Evolutionary conservation across 805 yeast genomes (phyloP).

Genomic region (Saccharomyces jurei): DNA sequence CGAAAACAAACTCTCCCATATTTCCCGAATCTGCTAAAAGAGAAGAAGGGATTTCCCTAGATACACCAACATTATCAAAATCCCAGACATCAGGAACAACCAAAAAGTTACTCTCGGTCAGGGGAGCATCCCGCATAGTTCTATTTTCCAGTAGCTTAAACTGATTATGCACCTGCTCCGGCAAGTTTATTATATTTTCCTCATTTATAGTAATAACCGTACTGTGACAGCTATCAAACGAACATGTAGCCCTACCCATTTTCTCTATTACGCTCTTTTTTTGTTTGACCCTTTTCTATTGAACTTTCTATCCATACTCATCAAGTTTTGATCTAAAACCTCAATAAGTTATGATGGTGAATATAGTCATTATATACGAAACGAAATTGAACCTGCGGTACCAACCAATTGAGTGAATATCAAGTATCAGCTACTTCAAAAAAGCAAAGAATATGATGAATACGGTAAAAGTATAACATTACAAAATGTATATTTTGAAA

Average conservation of each 20-base stretch:
- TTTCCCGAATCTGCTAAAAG: slow-evolving; percentile 8
- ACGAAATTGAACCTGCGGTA: not conserved
- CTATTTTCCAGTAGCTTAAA: slow-evolving; percentile 17
- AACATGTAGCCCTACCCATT: slow-evolving; percentile 20
- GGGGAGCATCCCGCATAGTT: not conserved
- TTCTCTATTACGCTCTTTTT: not conserved
- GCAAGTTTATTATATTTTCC: slow-evolving; percentile 5
- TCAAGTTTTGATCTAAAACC: not conserved
- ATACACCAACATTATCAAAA: slow-evolving; percentile 73
- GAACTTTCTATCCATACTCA: not conserved
- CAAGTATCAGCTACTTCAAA: not conserved
- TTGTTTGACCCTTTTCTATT: not conserved
- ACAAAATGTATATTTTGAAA: not conserved
- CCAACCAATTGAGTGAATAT: not conserved
- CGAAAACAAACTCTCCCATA: slow-evolving; percentile 12
- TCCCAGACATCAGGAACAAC: slow-evolving; percentile 60
- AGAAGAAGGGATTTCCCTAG: slow-evolving; percentile 32
- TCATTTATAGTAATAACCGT: slow-evolving; percentile 12
- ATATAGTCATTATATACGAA: not conserved
- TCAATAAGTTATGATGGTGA: not conserved
- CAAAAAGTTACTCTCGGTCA: slow-evolving; percentile 29
- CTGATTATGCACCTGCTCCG: slow-evolving; percentile 7
- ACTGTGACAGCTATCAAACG: slow-evolving; percentile 20
- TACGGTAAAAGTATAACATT: too few relatives aligned
- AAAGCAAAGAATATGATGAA: not conserved